A percentile compares a stretch with the other conserved stretches of the same genome.
These are phyloP conservation scores for Crassisporium funariophilum DNA, from an alignment of 768 basidiomycete genomes.

Conservation along the genomic window DNA sequence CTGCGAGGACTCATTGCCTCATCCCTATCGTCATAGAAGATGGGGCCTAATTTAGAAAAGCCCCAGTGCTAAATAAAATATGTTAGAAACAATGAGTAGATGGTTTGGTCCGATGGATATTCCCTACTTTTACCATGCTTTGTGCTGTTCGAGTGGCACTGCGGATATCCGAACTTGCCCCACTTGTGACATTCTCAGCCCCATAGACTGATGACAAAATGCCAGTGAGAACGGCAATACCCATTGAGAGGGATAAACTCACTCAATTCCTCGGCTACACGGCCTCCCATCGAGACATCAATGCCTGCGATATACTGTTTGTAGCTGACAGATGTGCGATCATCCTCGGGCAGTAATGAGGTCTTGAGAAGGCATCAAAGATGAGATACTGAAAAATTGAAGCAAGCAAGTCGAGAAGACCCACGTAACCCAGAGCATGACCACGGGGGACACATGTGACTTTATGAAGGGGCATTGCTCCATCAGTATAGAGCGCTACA, in stretches of 20 bases:
- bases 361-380: slow-evolving; percentile 53
- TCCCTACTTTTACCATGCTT: slow-evolving; percentile 84
- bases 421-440: slow-evolving; percentile 84
- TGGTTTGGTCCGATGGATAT: slow-evolving; percentile 8
- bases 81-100: slow-evolving; percentile 4
- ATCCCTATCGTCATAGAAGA: slow-evolving; percentile 76
- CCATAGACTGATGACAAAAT: slow-evolving; percentile 69
- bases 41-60: slow-evolving; percentile 83
- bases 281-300: slow-evolving; percentile 92
- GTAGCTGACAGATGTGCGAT: slow-evolving; percentile 68
- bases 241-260: slow-evolving; percentile 26
- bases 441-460: slow-evolving; percentile 98
- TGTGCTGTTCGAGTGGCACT: slow-evolving; percentile 79
- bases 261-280: slow-evolving; percentile 93
- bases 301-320: slow-evolving; percentile 81
- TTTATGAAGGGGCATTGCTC: slow-evolving; percentile 96
- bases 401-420: slow-evolving; percentile 29
- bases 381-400: slow-evolving; percentile 10
- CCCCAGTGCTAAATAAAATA: slow-evolving; percentile 62
- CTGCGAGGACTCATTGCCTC: slow-evolving; percentile 72
- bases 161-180: slow-evolving; percentile 86
- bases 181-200: slow-evolving; percentile 84
- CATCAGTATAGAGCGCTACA: slow-evolving; percentile 92
- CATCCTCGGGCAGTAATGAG: slow-evolving; percentile 74
- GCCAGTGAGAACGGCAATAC: slow-evolving; percentile 18